Conservation (phyloP, 1,284 basidiomycete genomes). For the Cryptococcus floricola region DNA sequence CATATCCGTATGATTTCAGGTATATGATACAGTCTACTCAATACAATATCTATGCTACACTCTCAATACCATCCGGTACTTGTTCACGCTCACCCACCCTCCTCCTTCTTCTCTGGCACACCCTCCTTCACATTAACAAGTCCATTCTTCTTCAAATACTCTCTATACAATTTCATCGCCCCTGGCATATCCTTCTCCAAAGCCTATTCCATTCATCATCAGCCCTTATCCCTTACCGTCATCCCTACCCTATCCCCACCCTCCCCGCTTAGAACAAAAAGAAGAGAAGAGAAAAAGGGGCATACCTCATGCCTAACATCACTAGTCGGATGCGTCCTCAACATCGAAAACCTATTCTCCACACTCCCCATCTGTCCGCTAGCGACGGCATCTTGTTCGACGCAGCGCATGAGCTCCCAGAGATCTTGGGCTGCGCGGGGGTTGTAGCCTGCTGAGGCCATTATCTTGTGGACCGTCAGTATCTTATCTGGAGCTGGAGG, state of each 20-base stretch:
- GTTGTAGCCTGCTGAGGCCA: constrained; percentile 53
- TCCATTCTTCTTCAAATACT: constrained; percentile 2
- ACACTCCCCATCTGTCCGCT: constrained; percentile 33
- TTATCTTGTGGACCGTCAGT: constrained; percentile 32
- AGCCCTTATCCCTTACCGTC: not conserved
- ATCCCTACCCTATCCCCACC: not conserved
- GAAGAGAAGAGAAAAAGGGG: not conserved
- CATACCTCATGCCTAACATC: constrained; percentile 33
- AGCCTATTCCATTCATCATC: constrained; percentile 20
- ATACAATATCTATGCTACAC: no score
- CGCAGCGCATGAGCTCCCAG: constrained; percentile 53
- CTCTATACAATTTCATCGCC: constrained; percentile 47
- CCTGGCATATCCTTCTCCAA: constrained; percentile 44
- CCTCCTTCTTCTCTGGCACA: not conserved
- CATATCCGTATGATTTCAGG: no score
- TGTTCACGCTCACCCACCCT: not conserved
- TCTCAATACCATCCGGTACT: no score
- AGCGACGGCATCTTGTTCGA: constrained; percentile 49
- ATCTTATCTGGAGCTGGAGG: no score
- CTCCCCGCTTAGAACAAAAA: not conserved
- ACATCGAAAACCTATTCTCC: constrained; percentile 45
- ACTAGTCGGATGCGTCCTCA: constrained; percentile 54
- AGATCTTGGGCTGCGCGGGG: constrained; percentile 51
- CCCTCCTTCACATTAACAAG: not conserved
- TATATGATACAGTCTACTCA: no score